Evolutionary conservation across 2,329 filamentous ascomycete species (phyloP).

Genomic region (Colletotrichum somersetense): DNA sequence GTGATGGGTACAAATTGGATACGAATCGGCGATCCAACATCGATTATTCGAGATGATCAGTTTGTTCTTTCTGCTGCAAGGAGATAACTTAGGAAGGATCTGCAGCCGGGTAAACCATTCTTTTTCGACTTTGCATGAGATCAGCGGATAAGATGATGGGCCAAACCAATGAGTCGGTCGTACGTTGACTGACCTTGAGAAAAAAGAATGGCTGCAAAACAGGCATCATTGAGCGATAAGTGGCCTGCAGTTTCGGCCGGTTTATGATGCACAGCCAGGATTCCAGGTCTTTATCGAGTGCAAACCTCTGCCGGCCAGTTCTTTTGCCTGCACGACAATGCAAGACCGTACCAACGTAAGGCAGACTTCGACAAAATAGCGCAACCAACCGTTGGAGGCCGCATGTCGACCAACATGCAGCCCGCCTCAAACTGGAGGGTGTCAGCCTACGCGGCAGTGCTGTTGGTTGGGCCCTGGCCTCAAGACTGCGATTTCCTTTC

Average conservation of each 20-base stretch:
- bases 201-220: too few relatives aligned
- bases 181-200: neutral
- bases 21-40: neutral
- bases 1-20: neutral
- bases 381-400: neutral
- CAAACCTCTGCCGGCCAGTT: too few relatives aligned
- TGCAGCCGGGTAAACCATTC: neutral
- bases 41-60: neutral
- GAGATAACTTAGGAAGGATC: neutral
- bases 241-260: neutral
- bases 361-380: neutral
- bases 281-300: too few relatives aligned
- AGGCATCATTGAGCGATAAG: neutral
- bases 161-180: neutral
- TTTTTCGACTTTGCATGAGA: neutral
- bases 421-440: neutral
- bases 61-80: neutral
- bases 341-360: constrained; percentile 7
- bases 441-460: neutral
- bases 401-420: constrained; percentile 7
- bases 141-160: too few relatives aligned
- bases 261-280: neutral
- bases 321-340: neutral
- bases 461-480: neutral
- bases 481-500: neutral